These are phyloP conservation scores for Kodamaea neixiangensis DNA, from an alignment of 805 yeast species.

Conservation along the genomic window DNA sequence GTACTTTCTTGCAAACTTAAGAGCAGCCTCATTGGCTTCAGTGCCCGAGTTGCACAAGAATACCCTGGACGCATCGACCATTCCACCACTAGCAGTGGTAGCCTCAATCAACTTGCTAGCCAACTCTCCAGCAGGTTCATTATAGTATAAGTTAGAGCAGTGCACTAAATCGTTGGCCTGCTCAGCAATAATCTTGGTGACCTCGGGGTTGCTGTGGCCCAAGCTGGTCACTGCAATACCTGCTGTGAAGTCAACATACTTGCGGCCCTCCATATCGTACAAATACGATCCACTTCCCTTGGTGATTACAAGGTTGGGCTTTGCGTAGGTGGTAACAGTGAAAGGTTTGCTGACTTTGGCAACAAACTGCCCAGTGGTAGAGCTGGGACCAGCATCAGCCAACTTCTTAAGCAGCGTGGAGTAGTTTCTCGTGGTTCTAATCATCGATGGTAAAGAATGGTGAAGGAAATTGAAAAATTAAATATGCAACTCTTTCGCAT, in stretches of 20 bases:
- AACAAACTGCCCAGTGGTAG: constrained; percentile 43
- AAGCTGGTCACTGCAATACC: constrained; percentile 97
- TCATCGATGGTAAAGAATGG: constrained; percentile 12
- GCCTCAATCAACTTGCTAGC: constrained; percentile 67
- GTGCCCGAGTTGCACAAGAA: constrained; percentile 62
- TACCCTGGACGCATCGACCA: constrained; percentile 76
- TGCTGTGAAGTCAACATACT: constrained; percentile 88
- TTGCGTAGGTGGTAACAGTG: constrained; percentile 76
- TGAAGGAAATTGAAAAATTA: constrained; percentile 7
- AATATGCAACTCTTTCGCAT: constrained; percentile 25
- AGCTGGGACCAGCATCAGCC: constrained; percentile 31
- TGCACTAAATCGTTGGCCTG: constrained; percentile 79
- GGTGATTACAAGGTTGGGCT: constrained; percentile 74
- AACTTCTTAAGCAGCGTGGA: constrained; percentile 17
- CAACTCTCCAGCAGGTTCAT: constrained; percentile 79
- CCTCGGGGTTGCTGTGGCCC: constrained; percentile 81
- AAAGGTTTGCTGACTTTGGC: constrained; percentile 49
- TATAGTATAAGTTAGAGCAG: constrained; percentile 82
- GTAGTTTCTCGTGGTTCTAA: constrained; percentile 13
- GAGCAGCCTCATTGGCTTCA: constrained; percentile 60
- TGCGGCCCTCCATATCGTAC: constrained; percentile 76
- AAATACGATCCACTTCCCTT: constrained; percentile 81
- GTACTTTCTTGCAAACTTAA: constrained; percentile 71
- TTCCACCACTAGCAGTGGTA: constrained; percentile 75
- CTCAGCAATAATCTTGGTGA: constrained; percentile 67